Evolutionary conservation across 2,329 filamentous ascomycete species (phyloP).

Genomic region (Clonostachys byssicola): DNA sequence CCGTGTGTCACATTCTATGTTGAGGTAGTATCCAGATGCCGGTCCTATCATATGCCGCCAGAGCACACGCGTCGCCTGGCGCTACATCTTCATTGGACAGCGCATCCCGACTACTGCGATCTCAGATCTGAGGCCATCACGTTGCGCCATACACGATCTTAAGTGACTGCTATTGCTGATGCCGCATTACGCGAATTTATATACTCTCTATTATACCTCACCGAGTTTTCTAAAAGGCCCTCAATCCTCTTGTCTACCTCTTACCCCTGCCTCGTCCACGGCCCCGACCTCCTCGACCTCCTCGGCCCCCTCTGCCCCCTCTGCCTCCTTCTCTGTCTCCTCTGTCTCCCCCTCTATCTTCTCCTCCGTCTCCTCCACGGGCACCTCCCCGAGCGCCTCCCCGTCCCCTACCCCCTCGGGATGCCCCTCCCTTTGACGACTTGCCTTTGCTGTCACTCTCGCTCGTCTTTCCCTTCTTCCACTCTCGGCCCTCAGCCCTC

Average conservation of each 20-base stretch:
- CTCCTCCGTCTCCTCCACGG: slow-evolving; percentile 10
- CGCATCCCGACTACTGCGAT: too few relatives aligned
- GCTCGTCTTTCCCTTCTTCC: slow-evolving; percentile 65
- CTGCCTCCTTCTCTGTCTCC: background rate
- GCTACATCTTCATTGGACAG: too few relatives aligned
- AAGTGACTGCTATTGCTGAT: too few relatives aligned
- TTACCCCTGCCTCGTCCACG: slow-evolving; percentile 1
- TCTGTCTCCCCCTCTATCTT: slow-evolving; percentile 4
- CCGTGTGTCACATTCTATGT: too few relatives aligned
- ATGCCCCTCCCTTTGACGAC: background rate
- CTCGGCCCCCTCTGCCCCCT: background rate
- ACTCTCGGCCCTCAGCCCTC: slow-evolving; percentile 54
- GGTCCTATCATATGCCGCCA: too few relatives aligned
- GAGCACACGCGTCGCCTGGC: too few relatives aligned
- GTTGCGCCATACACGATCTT: too few relatives aligned
- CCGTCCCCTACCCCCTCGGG: slow-evolving; percentile 1
- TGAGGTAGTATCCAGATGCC: too few relatives aligned
- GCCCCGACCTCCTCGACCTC: background rate
- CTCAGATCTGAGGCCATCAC: too few relatives aligned
- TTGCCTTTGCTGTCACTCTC: slow-evolving; percentile 15
- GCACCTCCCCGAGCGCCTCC: slow-evolving; percentile 9
- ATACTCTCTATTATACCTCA: too few relatives aligned
- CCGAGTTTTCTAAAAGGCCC: background rate
- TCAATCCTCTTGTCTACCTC: background rate
- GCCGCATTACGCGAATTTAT: too few relatives aligned